Conservation (phyloP, 2,329 filamentous ascomycete species). For the Fusarium irregulare region DNA sequence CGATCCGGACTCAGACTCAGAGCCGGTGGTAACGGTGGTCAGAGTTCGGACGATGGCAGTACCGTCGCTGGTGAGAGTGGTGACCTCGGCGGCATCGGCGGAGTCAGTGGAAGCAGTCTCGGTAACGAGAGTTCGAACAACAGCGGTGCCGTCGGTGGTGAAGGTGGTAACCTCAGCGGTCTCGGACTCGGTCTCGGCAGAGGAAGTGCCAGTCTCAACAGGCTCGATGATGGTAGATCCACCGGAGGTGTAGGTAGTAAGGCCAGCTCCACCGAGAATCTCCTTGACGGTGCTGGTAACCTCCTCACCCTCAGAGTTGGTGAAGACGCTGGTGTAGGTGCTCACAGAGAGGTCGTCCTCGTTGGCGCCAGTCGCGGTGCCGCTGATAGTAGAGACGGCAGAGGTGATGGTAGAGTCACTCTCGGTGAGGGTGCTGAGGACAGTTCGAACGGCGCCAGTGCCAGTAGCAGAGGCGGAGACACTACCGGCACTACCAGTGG, state of each 20-base stretch:
- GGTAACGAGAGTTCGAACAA: constrained; percentile 36
- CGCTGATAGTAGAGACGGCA: constrained; percentile 53
- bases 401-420: constrained; percentile 50
- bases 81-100: constrained; percentile 27
- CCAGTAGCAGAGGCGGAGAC: constrained; percentile 37
- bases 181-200: constrained; percentile 10
- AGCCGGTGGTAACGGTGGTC: constrained; percentile 30
- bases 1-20: constrained; percentile 24
- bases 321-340: constrained; percentile 47
- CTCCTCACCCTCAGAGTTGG: constrained; percentile 38
- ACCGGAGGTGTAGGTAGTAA: constrained; percentile 40
- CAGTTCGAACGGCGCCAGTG: constrained; percentile 50
- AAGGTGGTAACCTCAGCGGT: constrained; percentile 34
- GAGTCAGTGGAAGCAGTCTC: constrained; percentile 30
- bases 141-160: constrained; percentile 32
- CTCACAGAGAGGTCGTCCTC: constrained; percentile 43
- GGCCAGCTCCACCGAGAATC: constrained; percentile 28
- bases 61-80: constrained; percentile 39
- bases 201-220: constrained; percentile 22
- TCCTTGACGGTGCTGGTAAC: constrained; percentile 35
- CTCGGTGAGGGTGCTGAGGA: constrained; percentile 52
- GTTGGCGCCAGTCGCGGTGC: constrained; percentile 19
- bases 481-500: constrained; percentile 44
- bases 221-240: constrained; percentile 38
- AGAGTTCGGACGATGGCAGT: constrained; percentile 38